A percentile compares a stretch with the other conserved stretches of the same genome.
These are phyloP conservation scores for Pseudogymnoascus destructans DNA, from an alignment of 2,329 filamentous ascomycete genomes.

Conservation along the genomic window DNA sequence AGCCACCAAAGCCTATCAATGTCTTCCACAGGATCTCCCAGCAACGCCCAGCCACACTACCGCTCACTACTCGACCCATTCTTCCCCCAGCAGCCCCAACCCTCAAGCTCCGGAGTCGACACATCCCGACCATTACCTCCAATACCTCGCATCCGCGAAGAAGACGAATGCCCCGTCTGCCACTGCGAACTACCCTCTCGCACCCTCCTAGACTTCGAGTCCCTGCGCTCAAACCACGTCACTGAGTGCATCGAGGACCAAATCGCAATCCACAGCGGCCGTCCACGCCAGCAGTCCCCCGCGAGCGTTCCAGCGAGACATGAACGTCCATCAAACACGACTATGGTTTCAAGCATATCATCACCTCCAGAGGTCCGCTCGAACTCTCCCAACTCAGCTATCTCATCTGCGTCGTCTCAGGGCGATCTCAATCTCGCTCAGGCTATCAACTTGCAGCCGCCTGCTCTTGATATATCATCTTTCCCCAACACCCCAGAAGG, in stretches of 20 bases:
- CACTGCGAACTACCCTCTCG: slow-evolving; percentile 54
- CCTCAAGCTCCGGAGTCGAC: not conserved
- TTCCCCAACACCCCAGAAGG: slow-evolving; percentile 16
- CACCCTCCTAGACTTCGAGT: slow-evolving; percentile 39
- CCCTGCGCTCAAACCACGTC: slow-evolving; percentile 45
- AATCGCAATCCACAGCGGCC: slow-evolving; percentile 12
- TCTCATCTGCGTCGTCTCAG: slow-evolving; percentile 13
- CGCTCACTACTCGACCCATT: slow-evolving; percentile 13
- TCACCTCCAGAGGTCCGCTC: slow-evolving; percentile 2
- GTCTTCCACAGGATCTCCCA: not conserved
- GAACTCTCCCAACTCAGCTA: slow-evolving; percentile 11
- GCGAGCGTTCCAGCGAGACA: slow-evolving; percentile 11
- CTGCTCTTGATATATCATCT: not conserved
- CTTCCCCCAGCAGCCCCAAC: not conserved
- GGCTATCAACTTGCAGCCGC: slow-evolving; percentile 5
- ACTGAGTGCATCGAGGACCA: slow-evolving; percentile 36
- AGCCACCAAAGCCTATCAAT: not conserved
- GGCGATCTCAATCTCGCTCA: not conserved
- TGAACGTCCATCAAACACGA: slow-evolving; percentile 12
- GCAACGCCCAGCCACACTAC: slow-evolving; percentile 13
- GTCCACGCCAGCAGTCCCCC: slow-evolving; percentile 8
- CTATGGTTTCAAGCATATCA: slow-evolving; percentile 16
- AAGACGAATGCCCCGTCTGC: slow-evolving; percentile 70
- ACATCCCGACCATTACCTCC: slow-evolving; percentile 14
- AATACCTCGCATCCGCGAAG: slow-evolving; percentile 43